These are phyloP conservation scores for Austroboletus novae-zelandiae DNA, from an alignment of 1,284 basidiomycete species.

Conservation along the genomic window DNA sequence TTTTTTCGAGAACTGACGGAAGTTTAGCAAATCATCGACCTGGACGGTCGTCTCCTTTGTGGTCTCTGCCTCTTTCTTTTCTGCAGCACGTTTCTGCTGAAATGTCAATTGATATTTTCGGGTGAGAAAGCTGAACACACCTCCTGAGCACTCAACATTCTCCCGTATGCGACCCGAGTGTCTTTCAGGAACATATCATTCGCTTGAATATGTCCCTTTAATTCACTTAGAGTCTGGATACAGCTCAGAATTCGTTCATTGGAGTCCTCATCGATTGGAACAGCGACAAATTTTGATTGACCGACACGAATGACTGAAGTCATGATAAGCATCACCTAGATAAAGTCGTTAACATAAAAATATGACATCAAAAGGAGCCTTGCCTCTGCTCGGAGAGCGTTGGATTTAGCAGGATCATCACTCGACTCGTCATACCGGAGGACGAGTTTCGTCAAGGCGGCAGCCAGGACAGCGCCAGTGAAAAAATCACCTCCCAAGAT, in stretches of 20 bases:
- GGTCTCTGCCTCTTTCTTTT: constrained; percentile 83
- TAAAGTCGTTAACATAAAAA: neutral
- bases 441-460: constrained; percentile 90
- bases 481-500: constrained; percentile 97
- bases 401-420: constrained; percentile 57
- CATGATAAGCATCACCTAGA: constrained; percentile 96
- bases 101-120: neutral
- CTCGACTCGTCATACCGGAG: constrained; percentile 74
- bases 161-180: constrained; percentile 90
- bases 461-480: constrained; percentile 88
- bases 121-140: constrained; percentile 37
- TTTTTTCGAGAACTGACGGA: constrained; percentile 96
- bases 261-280: constrained; percentile 97
- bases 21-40: constrained; percentile 89
- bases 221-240: constrained; percentile 87
- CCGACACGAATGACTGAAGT: constrained; percentile 95
- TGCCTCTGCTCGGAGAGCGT: constrained; percentile 85
- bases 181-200: constrained; percentile 91
- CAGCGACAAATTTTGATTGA: constrained; percentile 91
- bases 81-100: constrained; percentile 72
- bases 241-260: constrained; percentile 97
- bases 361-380: neutral
- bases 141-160: constrained; percentile 93
- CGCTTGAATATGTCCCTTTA: constrained; percentile 60
- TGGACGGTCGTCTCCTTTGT: constrained; percentile 77